Base-by-base conservation (phyloP, 495 filamentous ascomycete species). In the Astrocystis sublimbata region DNA sequence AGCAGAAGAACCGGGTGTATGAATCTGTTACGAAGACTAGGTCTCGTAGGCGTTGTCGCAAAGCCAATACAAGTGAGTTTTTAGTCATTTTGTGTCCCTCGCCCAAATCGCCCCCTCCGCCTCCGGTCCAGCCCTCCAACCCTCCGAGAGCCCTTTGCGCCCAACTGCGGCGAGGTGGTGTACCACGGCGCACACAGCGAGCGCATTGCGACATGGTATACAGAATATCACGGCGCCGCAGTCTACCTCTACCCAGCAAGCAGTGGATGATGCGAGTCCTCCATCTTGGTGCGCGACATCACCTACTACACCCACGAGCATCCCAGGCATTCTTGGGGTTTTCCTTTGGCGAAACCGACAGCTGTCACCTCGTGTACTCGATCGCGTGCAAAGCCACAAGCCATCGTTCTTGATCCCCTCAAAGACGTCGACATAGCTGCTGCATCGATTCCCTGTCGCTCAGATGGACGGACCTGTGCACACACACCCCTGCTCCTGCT, bases 41-140 rank as follows among this genome's bases (percentile, higher is more conserved):
- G 30, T n/a, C 46, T 30, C 30, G 13, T 6, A 13, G 33, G 19
- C 17, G 19, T 62, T 23, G 51, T 54, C 60, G 60, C 60, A 62
- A 21, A 62, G 31, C 19, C 38, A 46, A 31, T 46, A 52, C 10
- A 15, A 28, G 60, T 62, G 49, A 62, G 60, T 62, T 36, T 62
- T 36, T 19, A 35, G 30, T 45, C 65, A 62, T 55, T 65, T 64
- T 65, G 68, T 67, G 64, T 62, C 58, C 33, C 15, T 9, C 21
- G n/a, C 33, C 36, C 63, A 28, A 63, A 61, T n/a, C 13, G n/a
- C n/a, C n/a, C n/a, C n/a, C n/a, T n/a, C n/a, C n/a, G n/a, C n/a
- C n/a, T n/a, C n/a, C n/a, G n/a, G n/a, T n/a, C n/a, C n/a, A n/a
- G n/a, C 52, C 60, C 46, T 58, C 50, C 45, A 59, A 23, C 60